Base-by-base conservation (phyloP, 345 rosid genomes). In the Firmiana major region DNA sequence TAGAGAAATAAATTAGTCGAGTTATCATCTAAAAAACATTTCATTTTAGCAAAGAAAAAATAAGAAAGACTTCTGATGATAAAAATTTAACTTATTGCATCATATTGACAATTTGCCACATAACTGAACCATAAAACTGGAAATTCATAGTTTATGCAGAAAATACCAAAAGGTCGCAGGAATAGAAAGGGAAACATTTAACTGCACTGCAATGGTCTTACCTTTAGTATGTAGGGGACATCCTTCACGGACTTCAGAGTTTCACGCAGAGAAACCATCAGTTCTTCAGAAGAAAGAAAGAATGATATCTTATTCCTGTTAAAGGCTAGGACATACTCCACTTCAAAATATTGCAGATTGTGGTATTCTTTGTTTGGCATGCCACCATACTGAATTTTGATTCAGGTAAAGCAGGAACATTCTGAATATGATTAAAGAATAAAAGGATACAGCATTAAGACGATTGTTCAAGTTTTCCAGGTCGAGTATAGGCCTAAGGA, bases 201-300 rank as follows among this genome's bases (percentile, higher is more conserved):
- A 59, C n/a, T 11, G 74, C 38, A 59, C n/a, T 11, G 74, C 38
- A 80, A 45, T 42, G 54, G 71, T 21, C 75, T 43, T 79, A 95
- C 99, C 96, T 89, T 95, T 68, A 95, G 89, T 72, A 95, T 78
- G 71, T 84, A 86, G 1, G 94, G 87, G 77, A 92, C 81, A 85
- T 95, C 99, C 88, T 95, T 95, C 78, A 92, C 90, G 64, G 93
- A 89, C 83, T 95, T 95, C 86, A 95, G 81, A 69, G 98, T 93
- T 81, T 89, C 97, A 71, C 79, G 89, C 73, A 93, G 83, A 71
- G 98, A 93, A 77, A 80, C 75, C 92, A 88, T 89, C 73, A 95
- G 84, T 87, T 95, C 98, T 83, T 88, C 90, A n/a, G 96, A 92
- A 79, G 78, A 84, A 40, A 90, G 84, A 78, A 93, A 95, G 84